phyloP scores from a whole-genome alignment of 2,329 filamentous ascomycete genomes.

The Trichoderma lentiforme region DNA sequence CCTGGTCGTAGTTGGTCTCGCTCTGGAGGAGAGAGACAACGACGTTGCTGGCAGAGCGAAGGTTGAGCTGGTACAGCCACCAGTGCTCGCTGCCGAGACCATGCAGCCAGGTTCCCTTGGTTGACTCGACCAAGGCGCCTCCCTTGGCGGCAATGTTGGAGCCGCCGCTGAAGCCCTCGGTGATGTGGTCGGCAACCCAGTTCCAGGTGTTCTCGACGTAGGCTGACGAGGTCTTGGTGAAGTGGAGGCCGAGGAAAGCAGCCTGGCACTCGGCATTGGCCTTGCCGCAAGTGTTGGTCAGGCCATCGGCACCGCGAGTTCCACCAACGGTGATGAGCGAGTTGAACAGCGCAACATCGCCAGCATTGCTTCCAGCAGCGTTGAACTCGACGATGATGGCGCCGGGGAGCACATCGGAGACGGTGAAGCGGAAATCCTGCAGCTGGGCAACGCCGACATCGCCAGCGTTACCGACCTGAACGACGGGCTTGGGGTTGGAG shows the following conservation, averaged over 20 bases:
- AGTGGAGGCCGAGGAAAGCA: slow-evolving; percentile 48
- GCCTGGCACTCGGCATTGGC: slow-evolving; percentile 41
- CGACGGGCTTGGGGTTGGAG: slow-evolving; percentile 45
- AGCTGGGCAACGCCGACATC: slow-evolving; percentile 50
- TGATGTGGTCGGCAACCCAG: slow-evolving; percentile 47
- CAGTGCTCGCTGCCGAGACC: slow-evolving; percentile 51
- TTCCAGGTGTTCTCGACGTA: slow-evolving; percentile 34
- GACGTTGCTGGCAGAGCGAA: slow-evolving; percentile 48
- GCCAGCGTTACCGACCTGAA: slow-evolving; percentile 48
- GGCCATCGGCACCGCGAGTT: slow-evolving; percentile 35
- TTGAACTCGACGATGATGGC: slow-evolving; percentile 47
- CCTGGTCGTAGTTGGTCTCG: slow-evolving; percentile 47
- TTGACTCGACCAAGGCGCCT: slow-evolving; percentile 46
- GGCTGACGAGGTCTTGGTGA: slow-evolving; percentile 33
- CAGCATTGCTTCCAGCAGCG: slow-evolving; percentile 42
- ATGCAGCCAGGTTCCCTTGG: slow-evolving; percentile 48
- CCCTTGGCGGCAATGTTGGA: slow-evolving; percentile 47
- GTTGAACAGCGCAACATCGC: slow-evolving; percentile 51
- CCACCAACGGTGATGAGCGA: slow-evolving; percentile 46
- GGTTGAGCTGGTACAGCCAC: slow-evolving; percentile 56
- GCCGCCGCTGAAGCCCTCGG: slow-evolving; percentile 46
- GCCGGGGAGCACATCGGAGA: slow-evolving; percentile 42
- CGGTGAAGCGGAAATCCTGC: slow-evolving; percentile 51
- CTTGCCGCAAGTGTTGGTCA: slow-evolving; percentile 36
- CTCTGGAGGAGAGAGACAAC: slow-evolving; percentile 50